Percentiles rank a stretch among this genome's conserved stretches.
phyloP scores from a whole-genome alignment of 495 filamentous ascomycete species.

The Margaritispora aquatica region DNA sequence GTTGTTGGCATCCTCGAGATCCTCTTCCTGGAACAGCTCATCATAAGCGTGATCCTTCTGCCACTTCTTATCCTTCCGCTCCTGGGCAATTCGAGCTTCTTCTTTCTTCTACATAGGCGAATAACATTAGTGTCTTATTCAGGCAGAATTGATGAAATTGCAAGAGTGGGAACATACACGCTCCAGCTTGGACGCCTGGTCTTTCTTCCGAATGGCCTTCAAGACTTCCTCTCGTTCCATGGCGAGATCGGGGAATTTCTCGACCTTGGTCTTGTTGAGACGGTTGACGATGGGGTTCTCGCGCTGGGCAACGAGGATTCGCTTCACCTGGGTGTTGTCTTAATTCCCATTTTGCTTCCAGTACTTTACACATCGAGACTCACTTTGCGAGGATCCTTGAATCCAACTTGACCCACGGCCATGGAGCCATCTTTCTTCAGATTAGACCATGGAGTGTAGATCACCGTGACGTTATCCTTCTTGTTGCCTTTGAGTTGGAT shows the following conservation, averaged over 20 bases:
- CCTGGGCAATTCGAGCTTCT: slow-evolving; percentile 70
- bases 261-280: slow-evolving; percentile 89
- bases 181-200: slow-evolving; percentile 60
- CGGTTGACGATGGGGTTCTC: slow-evolving; percentile 91
- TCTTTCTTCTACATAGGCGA: slow-evolving; percentile 60
- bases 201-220: slow-evolving; percentile 59
- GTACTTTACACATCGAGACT: background rate
- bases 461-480: slow-evolving; percentile 92
- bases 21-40: slow-evolving; percentile 67
- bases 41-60: slow-evolving; percentile 95
- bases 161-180: slow-evolving; percentile 39
- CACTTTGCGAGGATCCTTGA: slow-evolving; percentile 73
- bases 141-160: too few relatives aligned
- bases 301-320: slow-evolving; percentile 65
- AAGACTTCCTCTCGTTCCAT: slow-evolving; percentile 71
- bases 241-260: slow-evolving; percentile 75
- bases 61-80: slow-evolving; percentile 81
- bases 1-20: slow-evolving; percentile 58
- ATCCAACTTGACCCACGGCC: slow-evolving; percentile 91
- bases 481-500: slow-evolving; percentile 67
- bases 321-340: slow-evolving; percentile 53
- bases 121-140: background rate
- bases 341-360: background rate
- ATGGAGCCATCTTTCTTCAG: slow-evolving; percentile 94
- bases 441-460: slow-evolving; percentile 98